Percentiles rank a stretch among this genome's conserved stretches.
These are phyloP conservation scores for Lumnitzera littorea DNA, from an alignment of 345 rosid genomes.

Conservation along the genomic window DNA sequence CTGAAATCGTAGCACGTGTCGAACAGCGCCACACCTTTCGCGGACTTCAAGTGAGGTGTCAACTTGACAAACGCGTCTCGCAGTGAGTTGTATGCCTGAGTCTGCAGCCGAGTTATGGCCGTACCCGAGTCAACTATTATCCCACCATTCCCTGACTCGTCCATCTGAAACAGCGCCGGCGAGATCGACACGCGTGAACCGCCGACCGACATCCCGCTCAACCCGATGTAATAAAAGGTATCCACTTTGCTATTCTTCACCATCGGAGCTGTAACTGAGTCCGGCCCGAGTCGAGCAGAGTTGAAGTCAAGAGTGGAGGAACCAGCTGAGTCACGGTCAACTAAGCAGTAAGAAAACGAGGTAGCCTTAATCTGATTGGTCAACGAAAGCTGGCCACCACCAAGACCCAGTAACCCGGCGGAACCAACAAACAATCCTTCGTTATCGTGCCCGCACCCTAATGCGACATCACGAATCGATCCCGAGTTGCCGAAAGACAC, in stretches of 20 bases:
- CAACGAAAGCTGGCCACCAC: slow-evolving; percentile 80
- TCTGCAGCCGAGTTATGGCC: slow-evolving; percentile 77
- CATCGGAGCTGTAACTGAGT: slow-evolving; percentile 53
- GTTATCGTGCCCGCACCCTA: slow-evolving; percentile 88
- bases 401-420: slow-evolving; percentile 88
- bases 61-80: slow-evolving; percentile 59
- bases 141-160: slow-evolving; percentile 73
- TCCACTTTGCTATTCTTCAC: slow-evolving; percentile 47
- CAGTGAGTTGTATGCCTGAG: slow-evolving; percentile 63
- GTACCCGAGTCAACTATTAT: slow-evolving; percentile 89
- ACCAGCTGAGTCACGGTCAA: slow-evolving; percentile 59
- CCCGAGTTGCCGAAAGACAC: slow-evolving; percentile 63
- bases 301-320: slow-evolving; percentile 83
- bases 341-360: slow-evolving; percentile 86
- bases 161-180: slow-evolving; percentile 46
- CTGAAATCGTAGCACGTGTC: slow-evolving; percentile 92
- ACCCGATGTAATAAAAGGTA: slow-evolving; percentile 83
- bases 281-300: slow-evolving; percentile 30
- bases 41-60: slow-evolving; percentile 25
- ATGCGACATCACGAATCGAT: slow-evolving; percentile 26
- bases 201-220: slow-evolving; percentile 83
- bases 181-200: slow-evolving; percentile 53
- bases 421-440: slow-evolving; percentile 78
- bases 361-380: slow-evolving; percentile 64
- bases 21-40: slow-evolving; percentile 58